Evolutionary conservation across 805 yeast species (phyloP), one percentile per base, ranked within the genome.

Genomic region (Saturnispora besseyi): DNA sequence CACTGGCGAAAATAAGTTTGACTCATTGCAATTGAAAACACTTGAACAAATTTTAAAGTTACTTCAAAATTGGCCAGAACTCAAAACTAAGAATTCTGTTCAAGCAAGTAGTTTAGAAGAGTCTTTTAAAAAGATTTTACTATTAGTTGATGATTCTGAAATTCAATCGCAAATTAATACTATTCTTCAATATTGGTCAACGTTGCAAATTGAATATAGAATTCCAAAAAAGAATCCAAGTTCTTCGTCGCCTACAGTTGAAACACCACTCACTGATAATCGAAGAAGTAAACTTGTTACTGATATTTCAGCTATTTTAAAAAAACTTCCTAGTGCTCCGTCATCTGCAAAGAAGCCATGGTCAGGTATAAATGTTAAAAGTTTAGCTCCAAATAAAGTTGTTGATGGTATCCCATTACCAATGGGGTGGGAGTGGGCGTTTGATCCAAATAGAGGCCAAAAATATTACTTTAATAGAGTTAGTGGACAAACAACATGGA

Each of bases 171-270:
- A 73, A 48, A 73, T 82, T 3, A 51, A 62, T 3, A 63, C 64
- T 7, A 65, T 90, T 36, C 59, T 87, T 31, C 68, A 72, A 0
- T 82, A 74, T 51, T 91, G 97, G 97, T 70, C 81, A 44, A 70
- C 70, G 30, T 75, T 87, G 53, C 82, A 84, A 60, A 80, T 87
- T 77, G 91, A 89, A n/a, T 86, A 83, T 60, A 77, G 95, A 44
- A 90, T 91, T 49, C 90, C 95, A 1, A 82, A 90, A 57, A 74
- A 73, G 37, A 66, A 46, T 8, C 62, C 75, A 41, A 68, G 46
- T 28, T 55, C 33, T 2, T 38, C 44, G 1, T 41, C 42, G 7
- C 18, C 28, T 15, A 4, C 21, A 8, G 28, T 6, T 10, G 21
- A n/a, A 11, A 18, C 41, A 1, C 53, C 45, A 11, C 31, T 36